Base-by-base conservation (phyloP, 768 basidiomycete genomes). In the Psilocybe cyanescens region DNA sequence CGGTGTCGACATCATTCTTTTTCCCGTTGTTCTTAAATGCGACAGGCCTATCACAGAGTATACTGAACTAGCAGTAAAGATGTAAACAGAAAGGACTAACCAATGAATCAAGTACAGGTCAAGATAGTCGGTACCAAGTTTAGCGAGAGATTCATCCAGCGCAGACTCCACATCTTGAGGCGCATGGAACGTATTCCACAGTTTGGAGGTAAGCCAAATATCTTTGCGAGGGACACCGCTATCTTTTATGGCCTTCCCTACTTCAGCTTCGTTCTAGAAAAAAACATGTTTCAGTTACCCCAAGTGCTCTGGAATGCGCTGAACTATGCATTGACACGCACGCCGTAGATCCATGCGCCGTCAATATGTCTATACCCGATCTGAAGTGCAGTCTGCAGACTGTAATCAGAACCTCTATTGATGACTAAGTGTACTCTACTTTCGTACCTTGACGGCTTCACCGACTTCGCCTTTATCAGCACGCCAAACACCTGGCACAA, bases 21-120 rank as follows among this genome's bases (percentile, higher is more conserved):
- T 66, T 70, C 28, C 77, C 80, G 35, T 79, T 83, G 59, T 86
- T 84, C 65, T 84, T 84, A 67, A 86, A 83, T 29, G 88, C 89
- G n/a, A 90, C 74, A 0, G 88, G 89, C 88, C 87, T 89, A 55
- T 35, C 8, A 28, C 39, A 44, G 4, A 19, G 4, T 50, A 51
- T 12, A 14, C 49, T 19, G 17, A 50, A 39, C 31, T 12, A 7
- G 30, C 16, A 8, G 50, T 9, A 9, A 45, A 33, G 28, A 51
- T 53, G 44, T 24, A 24, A 24, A 59, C 45, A 33, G 47, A 59
- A 57, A 55, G 58, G 11, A 65, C 75, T 14, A 67, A 89, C 90
- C 90, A 94, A 69, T 92, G 91, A 61, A 93, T 90, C 53, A 95
- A 76, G 70, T 93, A 94, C 51, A 94, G 72, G 71, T 94, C 92